Evolutionary conservation across 257 asterid species (phyloP).

Genomic region (Fraxinus quadrangulata): DNA sequence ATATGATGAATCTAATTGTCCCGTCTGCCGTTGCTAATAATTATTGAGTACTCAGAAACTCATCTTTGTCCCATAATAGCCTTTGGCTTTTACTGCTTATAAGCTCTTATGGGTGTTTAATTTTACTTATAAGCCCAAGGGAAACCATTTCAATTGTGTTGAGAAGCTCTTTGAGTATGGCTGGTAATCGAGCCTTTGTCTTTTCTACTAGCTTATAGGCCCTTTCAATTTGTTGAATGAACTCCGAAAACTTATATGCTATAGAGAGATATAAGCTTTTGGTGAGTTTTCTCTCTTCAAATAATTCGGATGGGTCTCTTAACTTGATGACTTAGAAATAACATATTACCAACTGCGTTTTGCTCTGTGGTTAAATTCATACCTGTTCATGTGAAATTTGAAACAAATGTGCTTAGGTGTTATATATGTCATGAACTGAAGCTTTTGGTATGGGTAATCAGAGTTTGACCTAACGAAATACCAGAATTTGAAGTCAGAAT

Average conservation of each 20-base stretch:
- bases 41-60: background rate
- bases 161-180: background rate
- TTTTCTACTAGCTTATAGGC: background rate
- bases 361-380: background rate
- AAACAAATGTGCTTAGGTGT: background rate
- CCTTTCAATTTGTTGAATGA: background rate
- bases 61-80: background rate
- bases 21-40: background rate
- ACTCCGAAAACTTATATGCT: background rate
- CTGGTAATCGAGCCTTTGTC: background rate
- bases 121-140: background rate
- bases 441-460: background rate
- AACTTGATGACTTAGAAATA: background rate
- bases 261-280: background rate
- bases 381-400: background rate
- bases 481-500: background rate
- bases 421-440: background rate
- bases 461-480: background rate
- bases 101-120: background rate
- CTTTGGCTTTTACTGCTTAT: background rate
- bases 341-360: background rate
- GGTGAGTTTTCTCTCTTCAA: background rate
- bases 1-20: background rate
- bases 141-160: no score
- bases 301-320: background rate